Percentiles rank a stretch among this genome's conserved stretches.
phyloP scores from a whole-genome alignment of 176 grass and related monocot species.

The Eremochloa ophiuroides region DNA sequence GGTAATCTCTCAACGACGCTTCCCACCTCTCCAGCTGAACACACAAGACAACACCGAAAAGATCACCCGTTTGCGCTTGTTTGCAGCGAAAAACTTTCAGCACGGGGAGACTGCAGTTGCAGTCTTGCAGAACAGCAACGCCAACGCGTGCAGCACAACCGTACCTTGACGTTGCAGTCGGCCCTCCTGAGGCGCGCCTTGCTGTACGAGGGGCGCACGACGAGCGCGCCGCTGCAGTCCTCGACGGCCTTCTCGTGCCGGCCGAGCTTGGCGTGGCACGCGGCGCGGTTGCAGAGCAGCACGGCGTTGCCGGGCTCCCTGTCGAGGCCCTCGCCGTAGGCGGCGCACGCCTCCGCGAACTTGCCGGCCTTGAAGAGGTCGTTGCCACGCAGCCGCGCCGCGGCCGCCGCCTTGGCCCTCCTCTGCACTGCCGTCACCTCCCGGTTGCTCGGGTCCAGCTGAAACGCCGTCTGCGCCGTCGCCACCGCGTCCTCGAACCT shows the following conservation, averaged over 20 bases:
- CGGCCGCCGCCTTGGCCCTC: constrained; percentile 44
- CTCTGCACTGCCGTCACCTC: constrained; percentile 52
- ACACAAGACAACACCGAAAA: neutral
- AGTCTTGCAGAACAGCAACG: neutral
- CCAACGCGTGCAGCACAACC: too few species aligned
- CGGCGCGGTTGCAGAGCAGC: constrained; percentile 88
- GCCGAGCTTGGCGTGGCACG: constrained; percentile 73
- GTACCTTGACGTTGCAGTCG: constrained; percentile 87
- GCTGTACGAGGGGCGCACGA: constrained; percentile 70
- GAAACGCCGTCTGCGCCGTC: constrained; percentile 57
- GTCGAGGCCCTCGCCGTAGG: constrained; percentile 68
- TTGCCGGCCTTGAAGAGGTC: constrained; percentile 73
- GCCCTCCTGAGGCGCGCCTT: constrained; percentile 85
- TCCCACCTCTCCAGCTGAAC: constrained; percentile 92
- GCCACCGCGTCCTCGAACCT: constrained; percentile 77
- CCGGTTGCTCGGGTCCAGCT: constrained; percentile 73
- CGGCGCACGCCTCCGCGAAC: constrained; percentile 77
- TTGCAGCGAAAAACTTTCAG: neutral
- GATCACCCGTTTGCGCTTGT: neutral
- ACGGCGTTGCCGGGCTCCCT: constrained; percentile 55
- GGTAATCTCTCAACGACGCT: constrained; percentile 76
- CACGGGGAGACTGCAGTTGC: neutral
- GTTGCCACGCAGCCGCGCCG: constrained; percentile 76
- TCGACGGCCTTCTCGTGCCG: constrained; percentile 82
- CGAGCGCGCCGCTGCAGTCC: constrained; percentile 73